Percentiles rank a stretch among this genome's conserved stretches.
phyloP scores from a whole-genome alignment of 108 stramenopile genomes.

The Cyclotella cryptica region DNA sequence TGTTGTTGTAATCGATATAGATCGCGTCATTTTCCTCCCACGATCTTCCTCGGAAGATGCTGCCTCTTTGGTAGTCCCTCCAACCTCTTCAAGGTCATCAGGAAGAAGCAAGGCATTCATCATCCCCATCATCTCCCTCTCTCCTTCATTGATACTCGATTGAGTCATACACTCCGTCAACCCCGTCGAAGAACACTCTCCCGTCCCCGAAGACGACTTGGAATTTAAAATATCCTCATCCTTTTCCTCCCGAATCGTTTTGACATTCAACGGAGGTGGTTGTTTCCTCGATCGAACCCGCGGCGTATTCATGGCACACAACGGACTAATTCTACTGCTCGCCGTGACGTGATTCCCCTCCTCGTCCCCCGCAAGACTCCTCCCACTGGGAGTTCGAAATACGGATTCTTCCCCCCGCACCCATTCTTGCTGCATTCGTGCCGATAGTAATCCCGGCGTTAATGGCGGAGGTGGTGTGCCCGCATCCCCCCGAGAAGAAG shows the following conservation, averaged over 20 bases:
- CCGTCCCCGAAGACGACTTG: not conserved
- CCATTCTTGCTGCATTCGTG: conserved; percentile 56
- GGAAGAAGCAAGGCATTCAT: not conserved
- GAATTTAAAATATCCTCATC: not conserved
- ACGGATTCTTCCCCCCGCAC: conserved; percentile 32
- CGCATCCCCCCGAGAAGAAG: not conserved
- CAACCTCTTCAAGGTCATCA: not conserved
- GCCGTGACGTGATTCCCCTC: not conserved
- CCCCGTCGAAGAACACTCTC: too few species aligned
- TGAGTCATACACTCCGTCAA: too few species aligned
- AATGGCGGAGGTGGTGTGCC: not conserved
- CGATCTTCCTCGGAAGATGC: too few species aligned
- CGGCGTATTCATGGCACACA: conserved; percentile 55
- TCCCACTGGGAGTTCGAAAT: conserved; percentile 17
- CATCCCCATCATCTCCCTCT: not conserved
- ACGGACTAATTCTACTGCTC: conserved; percentile 27
- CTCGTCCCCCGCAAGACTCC: not conserved
- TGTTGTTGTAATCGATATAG: conserved; percentile 9
- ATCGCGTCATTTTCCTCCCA: not conserved
- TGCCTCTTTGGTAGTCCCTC: not conserved
- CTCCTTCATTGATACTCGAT: not conserved
- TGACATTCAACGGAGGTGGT: conserved; percentile 3
- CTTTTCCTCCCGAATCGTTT: not conserved
- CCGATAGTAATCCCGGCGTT: conserved; percentile 49
- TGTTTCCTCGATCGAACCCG: conserved; percentile 13